Evolutionary conservation across 2,329 filamentous ascomycete genomes (phyloP).

Genomic region (Trichoderma breve): DNA sequence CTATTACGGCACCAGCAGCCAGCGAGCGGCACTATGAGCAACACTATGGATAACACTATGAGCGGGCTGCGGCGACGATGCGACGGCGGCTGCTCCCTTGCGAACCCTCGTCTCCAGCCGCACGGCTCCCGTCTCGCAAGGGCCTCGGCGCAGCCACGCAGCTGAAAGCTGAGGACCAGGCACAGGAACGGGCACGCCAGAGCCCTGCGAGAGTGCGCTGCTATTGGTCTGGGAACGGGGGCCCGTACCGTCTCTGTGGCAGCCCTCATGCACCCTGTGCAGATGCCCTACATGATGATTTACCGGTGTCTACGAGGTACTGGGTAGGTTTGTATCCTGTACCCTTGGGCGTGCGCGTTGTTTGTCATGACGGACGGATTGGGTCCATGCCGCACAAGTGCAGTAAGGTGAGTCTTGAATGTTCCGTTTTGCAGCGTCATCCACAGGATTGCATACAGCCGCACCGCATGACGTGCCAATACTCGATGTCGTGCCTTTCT

Average conservation of each 20-base stretch:
- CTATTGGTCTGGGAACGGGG: background rate
- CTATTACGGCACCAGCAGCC: background rate
- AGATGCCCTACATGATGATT: conserved; percentile 1
- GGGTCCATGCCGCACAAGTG: background rate
- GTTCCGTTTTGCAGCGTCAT: background rate
- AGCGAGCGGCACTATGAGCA: background rate
- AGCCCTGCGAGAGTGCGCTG: background rate
- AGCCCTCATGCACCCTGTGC: background rate
- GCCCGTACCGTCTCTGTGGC: background rate
- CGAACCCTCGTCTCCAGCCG: conserved; percentile 7
- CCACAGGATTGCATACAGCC: background rate
- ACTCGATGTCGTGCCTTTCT: background rate
- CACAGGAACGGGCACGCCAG: background rate
- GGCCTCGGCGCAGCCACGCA: conserved; percentile 3
- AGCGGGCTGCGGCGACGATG: background rate
- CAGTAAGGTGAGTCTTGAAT: background rate
- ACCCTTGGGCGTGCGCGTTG: background rate
- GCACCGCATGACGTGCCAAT: background rate
- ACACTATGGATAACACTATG: background rate
- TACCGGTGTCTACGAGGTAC: background rate
- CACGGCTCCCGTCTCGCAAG: background rate
- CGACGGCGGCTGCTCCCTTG: conserved; percentile 20
- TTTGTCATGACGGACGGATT: background rate
- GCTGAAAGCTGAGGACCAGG: conserved; percentile 16
- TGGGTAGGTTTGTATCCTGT: background rate